Percentiles rank a stretch among this genome's conserved stretches.
Conservation (phyloP, 106 monocot species). For the Allium fistulosum region DNA sequence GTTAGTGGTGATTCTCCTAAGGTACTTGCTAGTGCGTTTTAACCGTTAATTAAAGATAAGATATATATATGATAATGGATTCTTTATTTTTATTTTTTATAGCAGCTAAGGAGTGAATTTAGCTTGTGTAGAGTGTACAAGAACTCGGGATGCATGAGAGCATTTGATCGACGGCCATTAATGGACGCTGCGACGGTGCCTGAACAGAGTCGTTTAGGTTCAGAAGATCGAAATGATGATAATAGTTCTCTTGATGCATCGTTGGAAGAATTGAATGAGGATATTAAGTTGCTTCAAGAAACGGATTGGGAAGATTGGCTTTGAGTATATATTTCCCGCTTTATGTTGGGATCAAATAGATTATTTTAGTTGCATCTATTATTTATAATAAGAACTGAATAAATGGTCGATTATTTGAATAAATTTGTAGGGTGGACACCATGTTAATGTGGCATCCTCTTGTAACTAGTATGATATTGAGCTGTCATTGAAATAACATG, state of each 20-base stretch:
- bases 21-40: neutral
- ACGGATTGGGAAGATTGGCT: neutral
- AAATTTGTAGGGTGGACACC: too few relatives aligned
- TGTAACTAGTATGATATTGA: too few relatives aligned
- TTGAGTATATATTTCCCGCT: neutral
- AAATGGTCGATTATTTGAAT: too few relatives aligned
- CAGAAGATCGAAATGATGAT: neutral
- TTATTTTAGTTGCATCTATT: neutral
- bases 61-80: neutral
- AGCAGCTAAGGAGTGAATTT: conserved; percentile 52
- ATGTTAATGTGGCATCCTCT: too few relatives aligned
- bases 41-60: neutral
- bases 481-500: too few relatives aligned
- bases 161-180: conserved; percentile 53
- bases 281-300: neutral
- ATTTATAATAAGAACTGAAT: neutral
- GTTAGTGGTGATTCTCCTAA: neutral
- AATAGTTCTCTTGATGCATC: too few relatives aligned
- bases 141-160: conserved; percentile 29
- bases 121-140: conserved; percentile 70
- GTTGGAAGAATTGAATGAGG: neutral
- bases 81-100: neutral
- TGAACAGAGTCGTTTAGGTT: neutral
- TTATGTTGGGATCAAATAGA: too few relatives aligned
- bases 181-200: neutral